phyloP scores from a whole-genome alignment of 345 rosid species.

The Salix koriyanagi region DNA sequence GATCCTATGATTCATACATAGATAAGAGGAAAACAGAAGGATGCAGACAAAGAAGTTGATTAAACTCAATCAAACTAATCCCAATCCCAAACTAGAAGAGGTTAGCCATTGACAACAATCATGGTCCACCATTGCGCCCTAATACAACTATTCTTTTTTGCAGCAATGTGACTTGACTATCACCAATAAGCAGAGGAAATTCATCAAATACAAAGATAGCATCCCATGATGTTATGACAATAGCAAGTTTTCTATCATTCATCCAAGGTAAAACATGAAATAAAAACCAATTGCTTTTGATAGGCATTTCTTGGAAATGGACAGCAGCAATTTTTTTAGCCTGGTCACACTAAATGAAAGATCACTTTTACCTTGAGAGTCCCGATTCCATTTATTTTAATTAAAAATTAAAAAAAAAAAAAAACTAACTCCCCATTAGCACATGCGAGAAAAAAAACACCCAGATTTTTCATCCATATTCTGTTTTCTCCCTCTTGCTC shows the following conservation, averaged over 20 bases:
- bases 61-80: neutral
- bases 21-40: neutral
- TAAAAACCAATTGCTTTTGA: neutral
- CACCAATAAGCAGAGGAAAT: neutral
- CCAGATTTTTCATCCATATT: neutral
- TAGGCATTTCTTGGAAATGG: neutral
- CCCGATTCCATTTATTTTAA: neutral
- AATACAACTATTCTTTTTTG: neutral
- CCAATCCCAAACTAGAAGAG: neutral
- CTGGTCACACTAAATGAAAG: neutral
- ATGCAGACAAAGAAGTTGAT: neutral
- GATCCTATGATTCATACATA: neutral
- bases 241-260: neutral
- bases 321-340: neutral
- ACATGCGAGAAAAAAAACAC: neutral
- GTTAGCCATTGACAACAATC: neutral
- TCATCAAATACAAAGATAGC: neutral
- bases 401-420: neutral
- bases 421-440: neutral
- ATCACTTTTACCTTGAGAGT: neutral
- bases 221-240: neutral
- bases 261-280: neutral
- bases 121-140: neutral
- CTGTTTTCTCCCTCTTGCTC: neutral
- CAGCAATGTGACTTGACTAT: neutral